Evolutionary conservation across 2,329 filamentous ascomycete species (phyloP).

Genomic region (Microdochium bolleyi): DNA sequence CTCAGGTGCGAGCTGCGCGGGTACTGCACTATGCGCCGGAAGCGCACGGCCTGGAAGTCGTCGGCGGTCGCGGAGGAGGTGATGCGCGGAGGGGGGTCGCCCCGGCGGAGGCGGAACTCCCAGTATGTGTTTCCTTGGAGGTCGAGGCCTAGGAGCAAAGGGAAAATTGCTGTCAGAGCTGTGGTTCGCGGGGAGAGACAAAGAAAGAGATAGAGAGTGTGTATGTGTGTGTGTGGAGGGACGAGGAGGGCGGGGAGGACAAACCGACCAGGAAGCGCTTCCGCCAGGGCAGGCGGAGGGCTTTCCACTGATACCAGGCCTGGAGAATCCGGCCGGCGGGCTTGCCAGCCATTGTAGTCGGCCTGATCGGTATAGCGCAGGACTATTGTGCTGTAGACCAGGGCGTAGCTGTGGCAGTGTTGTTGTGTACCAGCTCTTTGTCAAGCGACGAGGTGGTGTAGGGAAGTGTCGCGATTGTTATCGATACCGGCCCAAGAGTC

Average conservation of each 20-base stretch:
- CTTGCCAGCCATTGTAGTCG: slow-evolving; percentile 24
- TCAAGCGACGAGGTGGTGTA: neutral
- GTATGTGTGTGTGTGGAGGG: neutral
- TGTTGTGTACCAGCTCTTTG: no score
- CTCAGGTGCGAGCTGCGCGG: slow-evolving; percentile 44
- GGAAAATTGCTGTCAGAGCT: neutral
- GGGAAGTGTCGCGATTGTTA: neutral
- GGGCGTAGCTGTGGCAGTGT: neutral
- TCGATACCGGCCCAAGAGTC: neutral
- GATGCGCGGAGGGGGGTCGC: slow-evolving; percentile 12
- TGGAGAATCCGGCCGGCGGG: slow-evolving; percentile 27
- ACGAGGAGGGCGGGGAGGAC: slow-evolving; percentile 10
- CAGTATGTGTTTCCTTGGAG: slow-evolving; percentile 62
- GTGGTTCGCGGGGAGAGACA: neutral
- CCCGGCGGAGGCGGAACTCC: slow-evolving; percentile 51
- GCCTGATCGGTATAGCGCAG: no score
- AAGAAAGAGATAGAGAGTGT: neutral
- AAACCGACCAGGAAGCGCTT: slow-evolving; percentile 54
- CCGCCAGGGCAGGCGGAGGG: slow-evolving; percentile 55
- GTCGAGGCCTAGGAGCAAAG: slow-evolving; percentile 44
- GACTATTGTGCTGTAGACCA: neutral
- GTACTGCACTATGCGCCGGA: slow-evolving; percentile 56
- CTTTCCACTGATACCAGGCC: slow-evolving; percentile 55
- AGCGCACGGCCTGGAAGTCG: slow-evolving; percentile 25
- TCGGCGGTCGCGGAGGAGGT: slow-evolving; percentile 16